Evolutionary conservation across 2,329 filamentous ascomycete species (phyloP).

Genomic region (Zopfia rhizophila): DNA sequence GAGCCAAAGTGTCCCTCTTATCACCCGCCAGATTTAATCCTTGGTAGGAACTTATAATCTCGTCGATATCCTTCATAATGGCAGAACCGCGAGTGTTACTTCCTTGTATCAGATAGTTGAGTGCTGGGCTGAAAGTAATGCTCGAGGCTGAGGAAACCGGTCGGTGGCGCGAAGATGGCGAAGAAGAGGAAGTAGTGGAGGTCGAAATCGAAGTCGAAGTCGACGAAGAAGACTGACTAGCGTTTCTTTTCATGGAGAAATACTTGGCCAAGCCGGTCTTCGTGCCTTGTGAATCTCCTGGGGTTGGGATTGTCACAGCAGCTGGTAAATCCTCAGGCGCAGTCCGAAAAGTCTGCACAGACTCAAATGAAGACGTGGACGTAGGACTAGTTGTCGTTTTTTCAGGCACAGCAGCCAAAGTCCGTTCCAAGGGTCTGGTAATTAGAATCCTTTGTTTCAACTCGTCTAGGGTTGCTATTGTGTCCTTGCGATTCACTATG

Average conservation of each 20-base stretch:
- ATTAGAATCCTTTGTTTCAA: constrained; percentile 50
- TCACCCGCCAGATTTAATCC: constrained; percentile 22
- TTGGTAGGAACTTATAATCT: constrained; percentile 46
- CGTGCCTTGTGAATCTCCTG: constrained; percentile 20
- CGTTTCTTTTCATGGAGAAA: constrained; percentile 31
- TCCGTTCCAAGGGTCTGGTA: constrained; percentile 31
- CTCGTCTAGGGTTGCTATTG: constrained; percentile 46
- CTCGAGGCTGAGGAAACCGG: background rate
- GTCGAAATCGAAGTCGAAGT: constrained; percentile 9
- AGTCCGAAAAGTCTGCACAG: constrained; percentile 29
- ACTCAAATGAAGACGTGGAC: constrained; percentile 19
- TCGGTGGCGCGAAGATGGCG: constrained; percentile 5
- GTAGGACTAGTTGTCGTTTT: constrained; percentile 1
- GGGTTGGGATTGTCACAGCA: constrained; percentile 29
- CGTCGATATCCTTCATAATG: constrained; percentile 46
- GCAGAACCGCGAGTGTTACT: constrained; percentile 28
- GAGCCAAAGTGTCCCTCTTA: constrained; percentile 17
- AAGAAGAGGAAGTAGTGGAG: constrained; percentile 11
- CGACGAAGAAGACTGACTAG: constrained; percentile 20
- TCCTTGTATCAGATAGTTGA: constrained; percentile 33
- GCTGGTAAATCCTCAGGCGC: constrained; percentile 26
- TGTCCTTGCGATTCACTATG: constrained; percentile 46
- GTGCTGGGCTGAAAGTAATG: constrained; percentile 28
- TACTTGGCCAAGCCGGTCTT: constrained; percentile 36
- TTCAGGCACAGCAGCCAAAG: constrained; percentile 17